Conservation (phyloP, 495 filamentous ascomycete genomes). For the Neurospora hispaniola region DNA sequence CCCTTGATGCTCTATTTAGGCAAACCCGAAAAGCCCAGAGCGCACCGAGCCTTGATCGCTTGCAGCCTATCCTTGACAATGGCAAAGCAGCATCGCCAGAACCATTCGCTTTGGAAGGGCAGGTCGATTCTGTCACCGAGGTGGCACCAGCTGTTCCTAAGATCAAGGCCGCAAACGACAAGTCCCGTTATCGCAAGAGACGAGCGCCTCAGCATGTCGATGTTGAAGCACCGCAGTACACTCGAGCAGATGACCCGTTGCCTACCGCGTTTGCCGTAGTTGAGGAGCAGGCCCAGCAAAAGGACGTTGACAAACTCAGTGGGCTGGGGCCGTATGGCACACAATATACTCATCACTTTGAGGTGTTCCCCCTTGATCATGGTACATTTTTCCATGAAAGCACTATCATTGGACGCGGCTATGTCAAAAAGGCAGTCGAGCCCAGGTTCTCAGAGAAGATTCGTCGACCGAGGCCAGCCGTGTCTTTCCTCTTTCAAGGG, state of each 20-base stretch:
- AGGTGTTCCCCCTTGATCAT: slow-evolving; percentile 50
- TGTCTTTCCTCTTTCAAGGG: slow-evolving; percentile 37
- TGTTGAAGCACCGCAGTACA: slow-evolving; percentile 34
- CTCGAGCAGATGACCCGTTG: slow-evolving; percentile 39
- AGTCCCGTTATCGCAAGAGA: slow-evolving; percentile 34
- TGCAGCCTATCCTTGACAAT: slow-evolving; percentile 19
- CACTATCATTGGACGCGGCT: slow-evolving; percentile 67
- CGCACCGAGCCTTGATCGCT: slow-evolving; percentile 9
- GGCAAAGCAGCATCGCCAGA: neutral
- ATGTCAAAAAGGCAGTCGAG: slow-evolving; percentile 44
- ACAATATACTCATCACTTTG: slow-evolving; percentile 66
- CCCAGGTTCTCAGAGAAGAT: slow-evolving; percentile 16
- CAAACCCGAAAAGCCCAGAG: slow-evolving; percentile 23
- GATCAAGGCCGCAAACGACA: slow-evolving; percentile 17
- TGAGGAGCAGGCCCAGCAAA: slow-evolving; percentile 13
- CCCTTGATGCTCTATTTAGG: slow-evolving; percentile 38
- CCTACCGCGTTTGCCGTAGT: slow-evolving; percentile 13
- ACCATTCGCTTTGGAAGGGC: neutral
- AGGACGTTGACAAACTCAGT: slow-evolving; percentile 29
- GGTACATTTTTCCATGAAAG: slow-evolving; percentile 68
- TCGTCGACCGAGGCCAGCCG: slow-evolving; percentile 14
- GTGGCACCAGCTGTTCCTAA: slow-evolving; percentile 20
- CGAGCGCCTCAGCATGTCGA: slow-evolving; percentile 44
- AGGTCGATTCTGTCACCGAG: neutral
- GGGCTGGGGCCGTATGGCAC: slow-evolving; percentile 52